Base-by-base conservation (phyloP, 1,284 basidiomycete genomes). In the Rhodotorula sp. region DNA sequence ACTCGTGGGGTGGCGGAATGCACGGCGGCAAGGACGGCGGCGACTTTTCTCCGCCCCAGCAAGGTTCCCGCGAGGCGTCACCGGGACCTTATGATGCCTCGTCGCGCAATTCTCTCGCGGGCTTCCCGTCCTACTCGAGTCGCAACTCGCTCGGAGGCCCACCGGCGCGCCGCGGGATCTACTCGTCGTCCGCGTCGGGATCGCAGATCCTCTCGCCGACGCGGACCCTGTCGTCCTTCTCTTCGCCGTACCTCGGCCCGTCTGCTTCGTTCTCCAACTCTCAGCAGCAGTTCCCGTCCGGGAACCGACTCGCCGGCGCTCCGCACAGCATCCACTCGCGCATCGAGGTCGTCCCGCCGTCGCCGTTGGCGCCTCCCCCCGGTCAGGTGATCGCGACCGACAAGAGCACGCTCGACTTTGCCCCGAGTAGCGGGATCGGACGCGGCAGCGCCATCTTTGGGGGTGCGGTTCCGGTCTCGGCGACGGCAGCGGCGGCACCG, bases 291-390 rank as follows among this genome's bases (percentile, higher is more conserved):
- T 52, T 72, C 34, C 58, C 67, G 7, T 72, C 70, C 1, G 70
- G 69, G 23, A 67, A 64, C 26, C 73, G 77, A 8, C 39, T 78
- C 49, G 63, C 72, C 3, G 77, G 75, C 52, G 73, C 77, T 20
- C 78, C 78, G n/a, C 78, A 79, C 69, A 62, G 62, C 49, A 75
- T 70, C 3, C 75, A 72, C 21, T 78, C 78, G n/a, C 64, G 78
- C 18, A 69, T 79, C 70, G 78, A 79, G 52, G 76, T 79, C 52
- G 67, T 77, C n/a, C 73, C 75, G 26, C 78, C 78, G 0, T 26
- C 58, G 3, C 78, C 78, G 16, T 67, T 79, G 21, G 77, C 74
- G 10, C 75, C 76, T 12, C 76, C 73, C 18, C 76, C 74, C 1
- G 75, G 76, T 0, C 48, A 68, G 5, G 75, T 78, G 67, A 70